Evolutionary conservation across 2,329 filamentous ascomycete genomes (phyloP), one percentile per base, ranked within the genome.

Genomic region (Neoarthrinium moseri): DNA sequence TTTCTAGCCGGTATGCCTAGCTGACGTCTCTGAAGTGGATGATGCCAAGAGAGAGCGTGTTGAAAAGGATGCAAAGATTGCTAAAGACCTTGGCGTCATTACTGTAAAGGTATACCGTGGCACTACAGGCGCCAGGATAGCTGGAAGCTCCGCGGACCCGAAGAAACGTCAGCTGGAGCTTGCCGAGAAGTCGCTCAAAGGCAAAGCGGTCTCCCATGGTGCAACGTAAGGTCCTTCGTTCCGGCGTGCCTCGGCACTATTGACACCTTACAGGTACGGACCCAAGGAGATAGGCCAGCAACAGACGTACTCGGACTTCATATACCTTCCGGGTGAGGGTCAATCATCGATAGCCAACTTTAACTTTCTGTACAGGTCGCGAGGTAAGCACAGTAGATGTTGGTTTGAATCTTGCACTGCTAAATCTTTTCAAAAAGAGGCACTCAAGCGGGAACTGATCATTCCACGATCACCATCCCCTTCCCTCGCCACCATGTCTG

Each of bases 101-200:
- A 45, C 59, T 30, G 52, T 66, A 6, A 23, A 34, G 29, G 44
- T 59, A 35, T 24, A 1, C 15, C 54, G 56, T 22, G 49, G 42
- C 17, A 52, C 5, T 6, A 6, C 17, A 20, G 20, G 23, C 12
- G 26, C 40, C 35, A 22, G 24, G 5, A 10, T 32, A 6, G 4
- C 13, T 18, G n/a, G 12, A 7, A 17, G n/a, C 13, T 10, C 8
- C 20, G 8, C 5, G 10, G 8, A 32, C 3, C n/a, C 29, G 17
- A 36, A 17, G 10, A 18, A 37, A 4, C n/a, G n/a, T n/a, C n/a
- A n/a, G n/a, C 47, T 51, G 6, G 56, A 63, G 43, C 51, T 68
- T 2, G 50, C 64, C 0, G 65, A 68, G 34, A 60, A 66, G 44
- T 57, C 64, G 0, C 50, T 68, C 4, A 67, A 68, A 26, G 65